These are phyloP conservation scores for Sanchytrium tribonematis DNA, from an alignment of 371 early-diverging fungal genomes.

Conservation along the genomic window DNA sequence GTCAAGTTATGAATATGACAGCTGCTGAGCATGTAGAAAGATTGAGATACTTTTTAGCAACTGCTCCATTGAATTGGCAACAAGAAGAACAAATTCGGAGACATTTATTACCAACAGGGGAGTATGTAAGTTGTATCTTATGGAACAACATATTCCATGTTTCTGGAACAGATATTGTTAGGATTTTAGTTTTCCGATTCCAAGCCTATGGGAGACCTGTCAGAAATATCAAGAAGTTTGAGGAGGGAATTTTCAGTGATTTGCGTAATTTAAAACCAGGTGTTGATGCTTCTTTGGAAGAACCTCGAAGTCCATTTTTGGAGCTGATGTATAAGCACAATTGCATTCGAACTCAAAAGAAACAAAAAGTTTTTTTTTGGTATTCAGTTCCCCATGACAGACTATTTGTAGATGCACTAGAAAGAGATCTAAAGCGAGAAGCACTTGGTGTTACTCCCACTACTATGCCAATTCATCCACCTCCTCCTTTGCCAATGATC, in stretches of 20 bases:
- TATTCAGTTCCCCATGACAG: constrained; percentile 89
- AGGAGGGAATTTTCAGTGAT: constrained; percentile 95
- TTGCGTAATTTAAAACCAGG: constrained; percentile 93
- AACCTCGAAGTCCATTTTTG: constrained; percentile 78
- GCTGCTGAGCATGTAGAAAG: constrained; percentile 13
- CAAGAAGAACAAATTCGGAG: constrained; percentile 23
- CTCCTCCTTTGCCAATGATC: background rate
- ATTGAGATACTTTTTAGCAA: constrained; percentile 25
- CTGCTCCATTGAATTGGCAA: constrained; percentile 29
- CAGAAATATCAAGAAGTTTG: constrained; percentile 83
- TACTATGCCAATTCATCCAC: constrained; percentile 14
- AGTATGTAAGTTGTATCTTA: constrained; percentile 57
- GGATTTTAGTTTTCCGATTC: constrained; percentile 76
- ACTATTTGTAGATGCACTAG: constrained; percentile 86
- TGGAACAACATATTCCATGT: constrained; percentile 60
- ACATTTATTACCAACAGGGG: constrained; percentile 49
- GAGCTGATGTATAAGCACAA: constrained; percentile 91
- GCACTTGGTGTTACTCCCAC: constrained; percentile 50
- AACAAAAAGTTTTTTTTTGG: constrained; percentile 92
- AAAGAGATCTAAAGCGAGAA: constrained; percentile 92
- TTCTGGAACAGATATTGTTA: constrained; percentile 93
- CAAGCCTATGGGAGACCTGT: constrained; percentile 35
- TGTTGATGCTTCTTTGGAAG: constrained; percentile 80
- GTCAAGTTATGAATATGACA: background rate
- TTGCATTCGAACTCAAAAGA: constrained; percentile 93